Conservation (phyloP, 1,139 yeast genomes). For the Yamadazyma diddensiae region DNA sequence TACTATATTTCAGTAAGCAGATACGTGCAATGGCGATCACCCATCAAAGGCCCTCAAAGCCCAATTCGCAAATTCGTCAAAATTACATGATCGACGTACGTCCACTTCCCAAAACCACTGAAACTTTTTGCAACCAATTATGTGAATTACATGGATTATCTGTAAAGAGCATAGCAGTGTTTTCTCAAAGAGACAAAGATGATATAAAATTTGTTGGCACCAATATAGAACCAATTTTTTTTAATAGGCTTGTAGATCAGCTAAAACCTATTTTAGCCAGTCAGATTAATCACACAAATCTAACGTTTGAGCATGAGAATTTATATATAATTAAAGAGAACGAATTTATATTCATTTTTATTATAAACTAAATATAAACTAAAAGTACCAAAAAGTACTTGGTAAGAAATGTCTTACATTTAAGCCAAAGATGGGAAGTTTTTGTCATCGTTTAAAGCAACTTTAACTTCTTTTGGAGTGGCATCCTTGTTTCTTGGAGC, state of each 20-base stretch:
- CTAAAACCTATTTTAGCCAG: conserved; percentile 8
- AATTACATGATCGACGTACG: no score
- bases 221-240: not conserved
- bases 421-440: conserved; percentile 57
- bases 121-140: conserved; percentile 2
- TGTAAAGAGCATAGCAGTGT: conserved; percentile 2
- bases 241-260: not conserved
- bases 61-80: no score
- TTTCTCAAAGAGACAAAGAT: not conserved
- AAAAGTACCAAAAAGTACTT: not conserved
- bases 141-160: conserved; percentile 3
- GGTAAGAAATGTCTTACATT: not conserved
- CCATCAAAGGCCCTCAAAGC: no score
- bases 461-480: conserved; percentile 19
- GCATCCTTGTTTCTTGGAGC: conserved; percentile 17
- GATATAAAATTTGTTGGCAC: conserved; percentile 2
- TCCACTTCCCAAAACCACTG: conserved; percentile 3
- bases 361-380: conserved; percentile 7
- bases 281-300: conserved; percentile 9
- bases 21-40: no score
- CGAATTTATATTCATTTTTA: conserved; percentile 12
- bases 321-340: conserved; percentile 9
- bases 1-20: no score
- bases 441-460: conserved; percentile 49
- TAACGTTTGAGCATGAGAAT: conserved; percentile 6